Evolutionary conservation across 306 rosid genomes (phyloP), one percentile per base, ranked within the genome.

Genomic region (Elaeagnus macrophylla): DNA sequence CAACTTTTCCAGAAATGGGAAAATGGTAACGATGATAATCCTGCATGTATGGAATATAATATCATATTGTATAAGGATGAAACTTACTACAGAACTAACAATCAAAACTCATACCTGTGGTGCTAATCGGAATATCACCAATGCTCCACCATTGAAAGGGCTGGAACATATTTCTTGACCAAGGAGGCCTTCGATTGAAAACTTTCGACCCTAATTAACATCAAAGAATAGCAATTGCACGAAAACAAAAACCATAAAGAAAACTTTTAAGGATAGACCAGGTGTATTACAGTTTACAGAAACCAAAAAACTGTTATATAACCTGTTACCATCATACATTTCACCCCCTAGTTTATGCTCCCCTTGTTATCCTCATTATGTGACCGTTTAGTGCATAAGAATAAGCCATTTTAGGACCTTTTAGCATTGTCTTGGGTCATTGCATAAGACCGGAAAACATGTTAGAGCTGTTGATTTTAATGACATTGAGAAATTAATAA

Each of bases 91-190:
- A 61, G 40, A 32, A 6, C 42, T 43, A 5, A 52, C 39, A 13
- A 59, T 12, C 4, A 25, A 25, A 25, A 25, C 48, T 7, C 35
- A 57, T 77, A 91, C 97, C 91, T 91, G 97, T 12, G 97, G 97
- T 69, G 97, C 97, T 81, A 91, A 67, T 56, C 97, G 97, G 76
- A 91, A 86, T 82, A 91, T 70, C 42, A 91, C 95, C 77, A 91
- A 72, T 39, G 89, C 55, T 68, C 97, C 97, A 72, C 79, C 78
- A 71, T 41, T 70, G 69, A 86, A 91, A 80, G 84, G 65, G 62
- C 64, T 61, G 1, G 94, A 77, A 76, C 70, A 54, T 40, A 75
- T 46, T 65, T 83, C 96, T 69, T 83, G 66, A 53, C 94, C 94
- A 68, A 91, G 54, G 62, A 91, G 94, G 56, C 97, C 97, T 67